Conservation (phyloP, 2,329 filamentous ascomycete species). For the Trichoderma guizhouense region DNA sequence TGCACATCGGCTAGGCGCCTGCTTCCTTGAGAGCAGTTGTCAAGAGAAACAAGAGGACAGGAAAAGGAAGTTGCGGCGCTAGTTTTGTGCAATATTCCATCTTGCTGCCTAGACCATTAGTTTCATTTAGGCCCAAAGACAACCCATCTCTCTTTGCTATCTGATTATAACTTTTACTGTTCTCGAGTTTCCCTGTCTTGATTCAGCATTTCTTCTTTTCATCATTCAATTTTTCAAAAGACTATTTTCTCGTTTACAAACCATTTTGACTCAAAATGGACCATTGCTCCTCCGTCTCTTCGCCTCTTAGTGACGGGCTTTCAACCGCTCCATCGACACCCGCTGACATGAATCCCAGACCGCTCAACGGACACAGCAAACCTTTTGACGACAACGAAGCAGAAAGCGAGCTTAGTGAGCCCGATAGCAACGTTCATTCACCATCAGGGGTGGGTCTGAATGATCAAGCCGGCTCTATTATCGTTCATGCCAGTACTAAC, state of each 20-base stretch:
- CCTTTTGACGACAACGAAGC: constrained; percentile 39
- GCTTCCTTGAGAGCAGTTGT: background rate
- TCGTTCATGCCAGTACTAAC: constrained; percentile 46
- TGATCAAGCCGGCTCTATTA: constrained; percentile 51
- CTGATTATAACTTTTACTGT: background rate
- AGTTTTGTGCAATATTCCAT: background rate
- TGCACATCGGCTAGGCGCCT: background rate
- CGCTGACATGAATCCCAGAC: constrained; percentile 29
- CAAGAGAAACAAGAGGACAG: background rate
- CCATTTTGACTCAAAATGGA: background rate
- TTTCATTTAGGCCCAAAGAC: background rate
- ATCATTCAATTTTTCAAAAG: no score
- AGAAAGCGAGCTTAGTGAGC: constrained; percentile 45
- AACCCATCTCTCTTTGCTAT: background rate
- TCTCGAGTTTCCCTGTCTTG: background rate
- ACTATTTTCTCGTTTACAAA: background rate
- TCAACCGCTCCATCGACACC: constrained; percentile 7
- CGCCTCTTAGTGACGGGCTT: background rate
- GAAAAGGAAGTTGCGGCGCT: background rate
- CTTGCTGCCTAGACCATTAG: background rate
- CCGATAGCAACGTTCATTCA: constrained; percentile 34
- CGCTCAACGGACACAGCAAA: constrained; percentile 28
- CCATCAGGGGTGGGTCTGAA: constrained; percentile 38
- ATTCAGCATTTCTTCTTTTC: background rate
- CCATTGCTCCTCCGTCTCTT: background rate